A percentile compares a stretch with the other conserved stretches of the same genome.
These are phyloP conservation scores for Flaveria ramosissima DNA, from an alignment of 129 eudicot genomes.

Conservation along the genomic window DNA sequence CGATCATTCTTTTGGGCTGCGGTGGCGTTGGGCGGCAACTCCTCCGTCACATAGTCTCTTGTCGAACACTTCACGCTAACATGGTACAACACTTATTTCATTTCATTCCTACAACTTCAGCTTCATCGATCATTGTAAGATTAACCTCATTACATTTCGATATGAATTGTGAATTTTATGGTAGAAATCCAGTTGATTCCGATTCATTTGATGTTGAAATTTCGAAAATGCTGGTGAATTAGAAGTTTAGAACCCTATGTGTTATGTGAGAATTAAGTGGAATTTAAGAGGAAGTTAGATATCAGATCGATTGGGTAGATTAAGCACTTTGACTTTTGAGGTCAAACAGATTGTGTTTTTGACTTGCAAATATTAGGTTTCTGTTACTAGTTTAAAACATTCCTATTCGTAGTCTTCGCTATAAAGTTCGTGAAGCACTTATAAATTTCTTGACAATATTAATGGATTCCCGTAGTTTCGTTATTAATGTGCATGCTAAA, in stretches of 20 bases:
- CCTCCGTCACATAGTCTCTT: slow-evolving; percentile 76
- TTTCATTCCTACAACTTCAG: background rate
- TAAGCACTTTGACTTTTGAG: background rate
- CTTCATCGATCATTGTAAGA: background rate
- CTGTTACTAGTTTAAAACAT: background rate
- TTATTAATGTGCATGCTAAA: too few relatives aligned
- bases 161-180: background rate
- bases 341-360: background rate
- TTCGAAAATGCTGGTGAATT: background rate
- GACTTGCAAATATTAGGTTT: background rate
- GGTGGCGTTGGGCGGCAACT: slow-evolving; percentile 95
- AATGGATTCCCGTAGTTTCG: too few relatives aligned
- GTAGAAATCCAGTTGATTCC: background rate
- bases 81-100: slow-evolving; percentile 39
- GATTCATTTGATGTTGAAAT: background rate
- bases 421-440: too few relatives aligned
- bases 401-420: background rate
- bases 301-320: background rate
- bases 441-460: too few relatives aligned
- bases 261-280: slow-evolving; percentile 4
- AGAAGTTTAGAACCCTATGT: background rate
- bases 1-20: slow-evolving; percentile 78
- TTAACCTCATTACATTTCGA: background rate
- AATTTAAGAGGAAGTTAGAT: background rate
- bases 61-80: slow-evolving; percentile 69